Conservation (phyloP, 352 stramenopile species). For the Thraustotheca clavata region DNA sequence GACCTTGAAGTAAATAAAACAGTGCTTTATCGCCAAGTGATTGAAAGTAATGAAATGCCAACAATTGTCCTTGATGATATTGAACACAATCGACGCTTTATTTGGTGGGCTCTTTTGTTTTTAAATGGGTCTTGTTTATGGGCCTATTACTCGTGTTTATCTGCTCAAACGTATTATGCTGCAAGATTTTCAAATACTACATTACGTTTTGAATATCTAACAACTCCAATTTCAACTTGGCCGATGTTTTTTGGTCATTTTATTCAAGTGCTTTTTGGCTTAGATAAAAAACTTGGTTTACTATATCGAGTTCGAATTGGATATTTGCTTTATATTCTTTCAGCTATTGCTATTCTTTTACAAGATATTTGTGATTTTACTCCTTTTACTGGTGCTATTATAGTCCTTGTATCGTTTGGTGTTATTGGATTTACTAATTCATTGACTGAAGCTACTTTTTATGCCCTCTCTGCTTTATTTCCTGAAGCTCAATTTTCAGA, state of each 20-base stretch:
- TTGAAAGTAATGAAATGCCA: too few species aligned
- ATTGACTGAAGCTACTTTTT: conserved; percentile 46
- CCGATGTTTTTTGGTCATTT: conserved; percentile 16
- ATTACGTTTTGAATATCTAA: conserved; percentile 9
- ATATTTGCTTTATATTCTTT: conserved; percentile 45
- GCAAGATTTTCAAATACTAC: conserved; percentile 34
- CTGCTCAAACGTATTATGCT: conserved; percentile 48
- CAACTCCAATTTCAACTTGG: conserved; percentile 11
- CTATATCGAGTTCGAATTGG: conserved; percentile 34
- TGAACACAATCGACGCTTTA: conserved; percentile 34
- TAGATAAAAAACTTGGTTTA: conserved; percentile 23
- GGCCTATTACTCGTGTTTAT: conserved; percentile 65
- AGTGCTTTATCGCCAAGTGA: too few species aligned
- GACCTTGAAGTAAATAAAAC: too few species aligned
- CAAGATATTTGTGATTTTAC: conserved; percentile 26
- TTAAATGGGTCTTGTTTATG: conserved; percentile 56
- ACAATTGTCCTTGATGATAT: conserved; percentile 59
- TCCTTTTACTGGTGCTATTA: conserved; percentile 26
- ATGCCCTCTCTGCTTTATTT: conserved; percentile 48
- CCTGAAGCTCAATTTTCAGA: conserved; percentile 48
- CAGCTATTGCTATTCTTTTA: conserved; percentile 48
- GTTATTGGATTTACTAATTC: conserved; percentile 45
- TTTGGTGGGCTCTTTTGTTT: conserved; percentile 58
- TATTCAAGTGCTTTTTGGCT: conserved; percentile 7
- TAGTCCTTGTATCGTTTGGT: conserved; percentile 48